These are phyloP conservation scores for Geotrichum bryndzae DNA, from an alignment of 1,139 yeast genomes.

Conservation along the genomic window DNA sequence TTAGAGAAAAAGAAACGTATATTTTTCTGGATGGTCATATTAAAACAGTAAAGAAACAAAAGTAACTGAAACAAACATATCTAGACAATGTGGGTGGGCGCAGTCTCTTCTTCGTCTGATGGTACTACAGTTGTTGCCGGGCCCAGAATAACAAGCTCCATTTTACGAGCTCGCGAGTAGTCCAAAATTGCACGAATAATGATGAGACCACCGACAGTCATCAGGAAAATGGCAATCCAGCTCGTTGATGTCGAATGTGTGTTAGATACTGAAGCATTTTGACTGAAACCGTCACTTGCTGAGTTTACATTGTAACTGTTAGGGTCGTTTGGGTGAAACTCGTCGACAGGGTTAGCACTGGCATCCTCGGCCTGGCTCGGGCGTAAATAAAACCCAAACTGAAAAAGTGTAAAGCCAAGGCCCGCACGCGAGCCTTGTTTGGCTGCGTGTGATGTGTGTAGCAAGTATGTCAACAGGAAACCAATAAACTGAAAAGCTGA, in stretches of 20 bases:
- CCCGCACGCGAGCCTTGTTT: slow-evolving; percentile 95
- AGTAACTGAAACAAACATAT: not conserved
- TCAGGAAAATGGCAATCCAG: slow-evolving; percentile 49
- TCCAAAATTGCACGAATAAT: slow-evolving; percentile 62
- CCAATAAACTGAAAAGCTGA: slow-evolving; percentile 94
- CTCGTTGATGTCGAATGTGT: slow-evolving; percentile 20
- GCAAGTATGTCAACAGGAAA: slow-evolving; percentile 76
- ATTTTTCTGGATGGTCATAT: not conserved
- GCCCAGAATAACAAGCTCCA: slow-evolving; percentile 53
- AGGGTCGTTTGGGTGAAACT: slow-evolving; percentile 36
- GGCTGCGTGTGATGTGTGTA: slow-evolving; percentile 97
- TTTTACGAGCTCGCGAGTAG: slow-evolving; percentile 67
- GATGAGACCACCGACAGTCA: slow-evolving; percentile 63
- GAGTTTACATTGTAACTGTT: slow-evolving; percentile 35
- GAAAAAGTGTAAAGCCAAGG: slow-evolving; percentile 74
- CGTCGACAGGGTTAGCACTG: slow-evolving; percentile 40
- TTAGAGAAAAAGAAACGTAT: not conserved
- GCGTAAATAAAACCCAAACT: slow-evolving; percentile 66
- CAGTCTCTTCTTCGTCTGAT: not conserved
- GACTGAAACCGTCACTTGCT: slow-evolving; percentile 23
- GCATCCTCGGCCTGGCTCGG: slow-evolving; percentile 42
- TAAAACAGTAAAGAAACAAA: not conserved
- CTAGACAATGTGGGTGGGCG: not conserved
- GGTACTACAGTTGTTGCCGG: not conserved
- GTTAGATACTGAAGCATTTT: slow-evolving; percentile 30